These are phyloP conservation scores for Oryza australiensis DNA, from an alignment of 176 grass and related monocot genomes.

Conservation along the genomic window DNA sequence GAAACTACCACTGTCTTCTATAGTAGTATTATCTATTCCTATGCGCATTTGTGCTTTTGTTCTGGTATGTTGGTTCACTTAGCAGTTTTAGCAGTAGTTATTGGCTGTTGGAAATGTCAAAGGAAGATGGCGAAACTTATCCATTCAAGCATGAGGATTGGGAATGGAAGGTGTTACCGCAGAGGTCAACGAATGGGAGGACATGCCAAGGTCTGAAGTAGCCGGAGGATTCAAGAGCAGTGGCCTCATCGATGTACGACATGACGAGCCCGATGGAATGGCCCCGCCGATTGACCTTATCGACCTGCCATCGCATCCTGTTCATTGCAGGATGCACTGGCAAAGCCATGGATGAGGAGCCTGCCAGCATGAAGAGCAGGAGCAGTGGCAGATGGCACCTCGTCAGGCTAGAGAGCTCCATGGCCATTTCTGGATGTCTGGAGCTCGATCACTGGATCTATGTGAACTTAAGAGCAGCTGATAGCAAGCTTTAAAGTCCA, in stretches of 20 bases:
- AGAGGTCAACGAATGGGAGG: slow-evolving; percentile 71
- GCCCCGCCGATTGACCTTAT: slow-evolving; percentile 48
- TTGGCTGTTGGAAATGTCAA: neutral
- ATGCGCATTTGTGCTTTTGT: neutral
- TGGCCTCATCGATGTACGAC: slow-evolving; percentile 65
- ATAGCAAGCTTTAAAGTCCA: neutral
- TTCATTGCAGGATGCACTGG: slow-evolving; percentile 31
- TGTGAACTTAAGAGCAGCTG: neutral
- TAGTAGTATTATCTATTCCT: neutral
- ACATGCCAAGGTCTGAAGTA: slow-evolving; percentile 50
- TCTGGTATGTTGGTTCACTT: neutral
- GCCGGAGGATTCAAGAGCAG: slow-evolving; percentile 61
- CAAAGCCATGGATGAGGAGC: neutral
- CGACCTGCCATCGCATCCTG: slow-evolving; percentile 25
- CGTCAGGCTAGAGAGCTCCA: slow-evolving; percentile 11
- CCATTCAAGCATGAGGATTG: neutral
- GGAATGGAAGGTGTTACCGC: slow-evolving; percentile 50
- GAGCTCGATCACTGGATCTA: neutral
- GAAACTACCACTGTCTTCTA: neutral
- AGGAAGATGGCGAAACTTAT: neutral
- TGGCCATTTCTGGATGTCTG: slow-evolving; percentile 16
- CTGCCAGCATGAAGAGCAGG: slow-evolving; percentile 40
- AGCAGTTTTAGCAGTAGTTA: neutral
- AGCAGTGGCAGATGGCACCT: slow-evolving; percentile 6
- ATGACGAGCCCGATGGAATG: slow-evolving; percentile 73